Percentiles rank a stretch among this genome's conserved stretches.
These are phyloP conservation scores for Parsonsia alboflavescens DNA, from an alignment of 257 asterid species.

Conservation along the genomic window DNA sequence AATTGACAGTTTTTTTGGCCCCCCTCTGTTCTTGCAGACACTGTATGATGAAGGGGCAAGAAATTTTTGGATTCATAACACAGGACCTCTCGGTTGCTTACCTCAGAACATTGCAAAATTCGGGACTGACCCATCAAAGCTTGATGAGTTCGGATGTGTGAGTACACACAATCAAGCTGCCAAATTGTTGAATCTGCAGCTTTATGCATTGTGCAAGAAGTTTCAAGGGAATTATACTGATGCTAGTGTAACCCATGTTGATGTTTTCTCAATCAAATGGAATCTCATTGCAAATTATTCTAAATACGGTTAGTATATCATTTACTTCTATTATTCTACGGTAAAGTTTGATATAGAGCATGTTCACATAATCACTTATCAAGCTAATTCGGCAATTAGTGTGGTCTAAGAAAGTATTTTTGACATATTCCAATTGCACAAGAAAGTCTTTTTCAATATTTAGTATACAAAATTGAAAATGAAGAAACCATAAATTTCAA, in stretches of 20 bases:
- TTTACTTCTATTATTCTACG: too few species aligned
- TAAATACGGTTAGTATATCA: slow-evolving; percentile 50
- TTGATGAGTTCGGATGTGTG: slow-evolving; percentile 94
- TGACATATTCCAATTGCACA: too few species aligned
- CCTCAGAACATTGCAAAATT: slow-evolving; percentile 76
- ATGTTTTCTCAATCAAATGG: slow-evolving; percentile 74
- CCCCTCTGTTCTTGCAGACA: slow-evolving; percentile 32
- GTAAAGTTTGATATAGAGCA: too few species aligned
- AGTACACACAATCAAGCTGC: slow-evolving; percentile 80
- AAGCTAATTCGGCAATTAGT: too few species aligned
- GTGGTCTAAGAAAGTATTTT: too few species aligned
- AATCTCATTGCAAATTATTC: slow-evolving; percentile 78
- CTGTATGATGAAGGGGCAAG: slow-evolving; percentile 81
- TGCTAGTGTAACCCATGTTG: slow-evolving; percentile 56
- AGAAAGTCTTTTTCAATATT: too few species aligned
- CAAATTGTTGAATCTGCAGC: slow-evolving; percentile 72
- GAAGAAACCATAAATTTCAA: not conserved
- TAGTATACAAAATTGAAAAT: too few species aligned
- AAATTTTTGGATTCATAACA: slow-evolving; percentile 87
- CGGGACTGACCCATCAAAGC: slow-evolving; percentile 71
- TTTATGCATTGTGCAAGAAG: slow-evolving; percentile 62
- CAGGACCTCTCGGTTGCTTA: slow-evolving; percentile 94
- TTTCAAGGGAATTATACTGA: slow-evolving; percentile 71
- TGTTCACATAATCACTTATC: too few species aligned
- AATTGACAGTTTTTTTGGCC: not conserved